Evolutionary conservation across 2,329 filamentous ascomycete species (phyloP).

Genomic region (Claviceps cyperi): DNA sequence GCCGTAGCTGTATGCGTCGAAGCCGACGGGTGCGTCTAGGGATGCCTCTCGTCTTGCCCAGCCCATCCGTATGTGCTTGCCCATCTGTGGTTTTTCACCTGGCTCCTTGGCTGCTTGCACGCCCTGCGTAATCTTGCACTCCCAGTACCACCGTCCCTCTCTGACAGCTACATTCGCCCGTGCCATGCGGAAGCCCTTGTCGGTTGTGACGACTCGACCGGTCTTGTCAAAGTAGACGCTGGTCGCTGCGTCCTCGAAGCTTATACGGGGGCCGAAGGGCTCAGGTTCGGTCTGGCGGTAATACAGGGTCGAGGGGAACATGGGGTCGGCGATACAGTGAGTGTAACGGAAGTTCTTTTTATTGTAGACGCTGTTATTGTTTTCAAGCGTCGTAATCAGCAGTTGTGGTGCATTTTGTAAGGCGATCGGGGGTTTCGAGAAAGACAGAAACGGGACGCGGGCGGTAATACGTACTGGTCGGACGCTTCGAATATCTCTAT

Average conservation of each 20-base stretch:
- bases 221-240: constrained; percentile 70
- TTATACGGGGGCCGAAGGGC: constrained; percentile 73
- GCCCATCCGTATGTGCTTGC: constrained; percentile 65
- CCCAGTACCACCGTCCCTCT: constrained; percentile 86
- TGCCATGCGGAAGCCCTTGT: constrained; percentile 85
- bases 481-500: constrained; percentile 48
- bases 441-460: too few relatives aligned
- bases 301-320: constrained; percentile 73
- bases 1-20: constrained; percentile 87
- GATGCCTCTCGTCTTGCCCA: constrained; percentile 73
- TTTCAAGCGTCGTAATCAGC: background rate
- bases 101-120: constrained; percentile 30
- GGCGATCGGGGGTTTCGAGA: too few relatives aligned
- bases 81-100: constrained; percentile 31
- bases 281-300: constrained; percentile 79
- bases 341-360: constrained; percentile 74
- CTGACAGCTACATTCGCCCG: constrained; percentile 81
- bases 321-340: constrained; percentile 78
- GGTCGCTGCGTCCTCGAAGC: constrained; percentile 80
- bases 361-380: constrained; percentile 39
- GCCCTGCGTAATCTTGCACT: constrained; percentile 77
- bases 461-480: constrained; percentile 39
- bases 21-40: constrained; percentile 70
- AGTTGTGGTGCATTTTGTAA: too few relatives aligned
- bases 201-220: constrained; percentile 67